Conservation (phyloP, 1,284 basidiomycete genomes). For the Ceratobasidium sp. region DNA sequence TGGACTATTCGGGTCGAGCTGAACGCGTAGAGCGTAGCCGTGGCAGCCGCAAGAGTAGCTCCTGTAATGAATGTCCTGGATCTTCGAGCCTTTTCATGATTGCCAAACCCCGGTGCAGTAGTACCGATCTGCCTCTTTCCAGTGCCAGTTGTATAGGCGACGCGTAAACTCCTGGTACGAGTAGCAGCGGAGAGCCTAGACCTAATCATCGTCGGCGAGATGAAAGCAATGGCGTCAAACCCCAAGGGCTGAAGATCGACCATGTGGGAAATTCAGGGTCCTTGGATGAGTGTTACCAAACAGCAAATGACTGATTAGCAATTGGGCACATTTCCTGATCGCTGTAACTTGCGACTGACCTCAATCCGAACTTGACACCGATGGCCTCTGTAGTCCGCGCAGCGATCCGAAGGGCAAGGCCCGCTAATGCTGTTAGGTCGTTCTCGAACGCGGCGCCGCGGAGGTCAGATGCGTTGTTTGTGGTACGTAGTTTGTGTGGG, state of each 20-base stretch:
- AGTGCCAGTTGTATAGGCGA: background rate
- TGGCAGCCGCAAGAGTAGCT: slow-evolving; percentile 11
- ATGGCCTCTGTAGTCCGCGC: slow-evolving; percentile 31
- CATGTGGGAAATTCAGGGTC: slow-evolving; percentile 30
- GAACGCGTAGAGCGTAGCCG: slow-evolving; percentile 1
- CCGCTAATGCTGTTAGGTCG: slow-evolving; percentile 48
- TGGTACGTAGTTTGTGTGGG: slow-evolving; percentile 53
- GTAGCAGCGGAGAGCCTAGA: background rate
- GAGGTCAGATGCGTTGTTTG: slow-evolving; percentile 65
- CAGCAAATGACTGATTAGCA: slow-evolving; percentile 34
- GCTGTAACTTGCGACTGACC: slow-evolving; percentile 1
- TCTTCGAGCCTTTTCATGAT: background rate
- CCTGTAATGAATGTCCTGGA: slow-evolving; percentile 11
- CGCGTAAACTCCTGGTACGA: background rate
- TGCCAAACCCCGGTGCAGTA: background rate
- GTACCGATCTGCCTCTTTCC: background rate
- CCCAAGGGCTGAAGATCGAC: background rate
- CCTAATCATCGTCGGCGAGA: slow-evolving; percentile 23
- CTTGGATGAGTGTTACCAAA: slow-evolving; percentile 2
- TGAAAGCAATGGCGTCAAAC: slow-evolving; percentile 28
- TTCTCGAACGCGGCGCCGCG: slow-evolving; percentile 57
- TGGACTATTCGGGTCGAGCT: background rate
- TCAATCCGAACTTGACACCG: slow-evolving; percentile 21
- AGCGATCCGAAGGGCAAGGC: slow-evolving; percentile 18
- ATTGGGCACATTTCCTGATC: slow-evolving; percentile 36